phyloP scores from a whole-genome alignment of 2,329 filamentous ascomycete species.

The Colletotrichum sp. region DNA sequence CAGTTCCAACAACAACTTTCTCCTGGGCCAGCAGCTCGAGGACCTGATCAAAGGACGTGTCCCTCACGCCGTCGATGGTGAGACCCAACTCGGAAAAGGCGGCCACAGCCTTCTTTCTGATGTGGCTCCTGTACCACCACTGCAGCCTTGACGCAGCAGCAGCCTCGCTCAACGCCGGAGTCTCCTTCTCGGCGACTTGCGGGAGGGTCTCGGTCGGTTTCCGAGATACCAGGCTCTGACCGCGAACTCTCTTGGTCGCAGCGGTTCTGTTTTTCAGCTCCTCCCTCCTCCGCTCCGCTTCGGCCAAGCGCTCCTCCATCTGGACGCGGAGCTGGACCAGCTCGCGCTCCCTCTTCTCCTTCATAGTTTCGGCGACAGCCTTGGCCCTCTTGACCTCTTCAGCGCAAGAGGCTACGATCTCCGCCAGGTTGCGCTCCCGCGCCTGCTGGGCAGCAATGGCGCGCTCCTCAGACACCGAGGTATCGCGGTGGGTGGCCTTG shows the following conservation, averaged over 20 bases:
- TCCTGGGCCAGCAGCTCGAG: conserved; percentile 71
- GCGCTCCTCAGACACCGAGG: conserved; percentile 73
- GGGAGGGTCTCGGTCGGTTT: conserved; percentile 55
- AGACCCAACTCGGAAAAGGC: conserved; percentile 71
- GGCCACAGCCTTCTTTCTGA: conserved; percentile 63
- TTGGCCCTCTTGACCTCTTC: conserved; percentile 85
- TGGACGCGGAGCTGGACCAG: conserved; percentile 71
- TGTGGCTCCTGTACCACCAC: conserved; percentile 68
- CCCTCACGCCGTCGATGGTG: conserved; percentile 72
- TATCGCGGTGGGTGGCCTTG: conserved; percentile 71
- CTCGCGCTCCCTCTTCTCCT: conserved; percentile 79
- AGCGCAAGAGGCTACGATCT: conserved; percentile 81
- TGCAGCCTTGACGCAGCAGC: conserved; percentile 71
- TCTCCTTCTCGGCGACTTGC: conserved; percentile 51
- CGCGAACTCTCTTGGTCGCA: conserved; percentile 53
- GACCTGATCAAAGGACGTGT: conserved; percentile 77
- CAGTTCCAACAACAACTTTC: conserved; percentile 68
- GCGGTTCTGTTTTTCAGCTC: conserved; percentile 63
- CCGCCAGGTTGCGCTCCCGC: conserved; percentile 79
- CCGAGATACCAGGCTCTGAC: conserved; percentile 55
- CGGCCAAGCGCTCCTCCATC: conserved; percentile 81
- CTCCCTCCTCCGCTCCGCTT: conserved; percentile 75
- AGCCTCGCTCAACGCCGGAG: conserved; percentile 55
- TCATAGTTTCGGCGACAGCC: conserved; percentile 81
- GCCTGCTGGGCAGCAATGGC: conserved; percentile 79